phyloP scores from a whole-genome alignment of 306 rosid genomes.

The Cucurbita pepo region DNA sequence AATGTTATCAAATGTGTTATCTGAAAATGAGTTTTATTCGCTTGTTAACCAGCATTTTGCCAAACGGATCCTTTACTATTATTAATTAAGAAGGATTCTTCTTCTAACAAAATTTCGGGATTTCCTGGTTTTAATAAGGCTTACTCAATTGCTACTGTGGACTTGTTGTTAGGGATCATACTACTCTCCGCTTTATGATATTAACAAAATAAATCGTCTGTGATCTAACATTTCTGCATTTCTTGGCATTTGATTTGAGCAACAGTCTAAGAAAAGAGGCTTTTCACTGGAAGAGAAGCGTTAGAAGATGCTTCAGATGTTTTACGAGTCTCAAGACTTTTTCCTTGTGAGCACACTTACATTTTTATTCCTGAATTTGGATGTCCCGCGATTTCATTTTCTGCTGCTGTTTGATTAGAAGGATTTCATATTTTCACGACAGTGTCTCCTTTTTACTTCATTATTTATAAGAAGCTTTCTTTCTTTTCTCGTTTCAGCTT shows the following conservation, averaged over 20 bases:
- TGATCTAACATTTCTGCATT: neutral
- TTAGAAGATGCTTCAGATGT: constrained; percentile 90
- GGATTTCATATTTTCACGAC: neutral
- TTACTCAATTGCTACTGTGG: neutral
- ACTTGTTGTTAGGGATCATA: neutral
- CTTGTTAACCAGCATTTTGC: neutral
- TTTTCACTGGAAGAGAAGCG: constrained; percentile 97
- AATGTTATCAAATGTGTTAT: neutral
- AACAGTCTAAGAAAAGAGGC: constrained; percentile 89
- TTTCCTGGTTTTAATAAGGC: neutral
- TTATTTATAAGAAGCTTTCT: neutral
- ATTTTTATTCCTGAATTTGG: neutral
- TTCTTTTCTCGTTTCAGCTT: constrained; percentile 35
- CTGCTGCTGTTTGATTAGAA: neutral
- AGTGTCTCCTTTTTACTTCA: neutral
- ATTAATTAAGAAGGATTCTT: neutral
- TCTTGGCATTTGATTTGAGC: constrained; percentile 1
- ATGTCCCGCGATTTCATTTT: neutral
- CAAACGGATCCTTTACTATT: neutral
- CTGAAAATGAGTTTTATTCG: neutral
- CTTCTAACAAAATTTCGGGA: neutral
- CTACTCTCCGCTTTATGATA: neutral
- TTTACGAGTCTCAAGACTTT: constrained; percentile 80
- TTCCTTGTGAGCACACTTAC: constrained; percentile 40
- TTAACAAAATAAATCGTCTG: neutral